Evolutionary conservation across 768 basidiomycete genomes (phyloP), one percentile per base, ranked within the genome.

Genomic region (Dentipellis fragilis): DNA sequence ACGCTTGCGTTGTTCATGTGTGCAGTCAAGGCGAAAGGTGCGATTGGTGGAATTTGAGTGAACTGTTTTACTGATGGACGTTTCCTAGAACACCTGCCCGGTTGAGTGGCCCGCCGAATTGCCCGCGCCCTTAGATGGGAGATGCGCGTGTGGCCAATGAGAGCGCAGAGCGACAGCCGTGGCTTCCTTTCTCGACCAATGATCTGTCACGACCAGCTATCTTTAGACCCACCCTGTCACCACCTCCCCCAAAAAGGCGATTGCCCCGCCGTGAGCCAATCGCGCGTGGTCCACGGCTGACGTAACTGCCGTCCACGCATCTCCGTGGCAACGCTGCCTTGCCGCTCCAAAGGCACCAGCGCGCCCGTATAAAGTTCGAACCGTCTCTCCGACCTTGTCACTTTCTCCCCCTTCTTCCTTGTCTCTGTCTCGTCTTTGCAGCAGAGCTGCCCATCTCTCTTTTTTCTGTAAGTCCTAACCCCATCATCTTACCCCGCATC

Each of bases 1-100:
- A 86, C 83, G n/a, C 71, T 91, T 40, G 85, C 87, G 17, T 79
- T 83, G 34, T 90, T 91, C 62, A 85, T 90, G 85, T 83, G 79
- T 61, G 77, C 81, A 14, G 79, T 89, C 51, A 87, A 84, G 68
- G 66, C 70, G n/a, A 76, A 66, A 59, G 66, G 66, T 66, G 51
- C 50, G 66, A 11, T 37, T 36, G 49, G 39, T 53, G 47, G 46
- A 53, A 47, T 58, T 57, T 54, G 59, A 64, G 46, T 50, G 58
- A 49, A 21, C 1, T 6, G 52, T 39, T 37, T 55, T 49, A 10
- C 22, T 56, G 42, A 56, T 55, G 52, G 53, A 54, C 21, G 23
- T 53, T 21, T 22, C 42, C n/a, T 45, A 36, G 38, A 45, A 39
- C 22, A 48, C 45, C n/a, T 51, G 39, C 21, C 22, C 22, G 48